Base-by-base conservation (phyloP, 2,329 filamentous ascomycete species). In the Penicillium sp. region DNA sequence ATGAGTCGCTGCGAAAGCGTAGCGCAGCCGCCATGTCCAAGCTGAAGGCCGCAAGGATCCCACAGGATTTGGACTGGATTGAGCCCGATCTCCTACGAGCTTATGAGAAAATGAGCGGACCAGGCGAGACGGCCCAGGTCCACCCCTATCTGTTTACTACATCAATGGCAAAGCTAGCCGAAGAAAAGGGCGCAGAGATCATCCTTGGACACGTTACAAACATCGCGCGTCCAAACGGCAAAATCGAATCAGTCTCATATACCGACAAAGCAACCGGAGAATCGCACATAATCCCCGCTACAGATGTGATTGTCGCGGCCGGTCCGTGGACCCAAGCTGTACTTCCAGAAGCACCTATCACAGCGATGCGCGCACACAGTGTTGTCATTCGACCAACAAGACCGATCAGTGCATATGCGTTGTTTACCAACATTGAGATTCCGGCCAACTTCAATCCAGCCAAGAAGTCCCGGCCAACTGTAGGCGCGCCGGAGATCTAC, bases 141-240 rank as follows among this genome's bases (percentile, higher is more conserved):
- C 93, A 99, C 68, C 95, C 95, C 0, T 90, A 88, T 60, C 87
- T 91, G 45, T 98, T 99, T 71, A 98, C 95, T 0, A 93, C 86
- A 0, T 82, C 87, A 16, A 96, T 98, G 74, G 90, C 90, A 4
- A 79, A 85, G 43, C 81, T 97, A 13, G 92, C 93, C 0, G 78
- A 84, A 55, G 84, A 90, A 51, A 83, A 82, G 26, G 90, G 90
- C 2, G 86, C 84, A 62, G 83, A 87, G 22, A 81, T 97, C 52
- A 79, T 85, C 29, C 80, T 88, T 44, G 87, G 87, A 10, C 83
- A 85, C 1, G 92, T 92, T 3, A 91, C 85, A 3, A 78, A 78
- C 16, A 89, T 97, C 59, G 82, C 83, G 49, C 81, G 84, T 9
- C 71, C 76, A 5, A 71, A 79, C 29, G 74, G 79, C 0, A 76